A percentile compares a stretch with the other conserved stretches of the same genome.
Evolutionary conservation across 2,329 filamentous ascomycete species (phyloP).

Genomic region (Neocatenulostroma microsporum): DNA sequence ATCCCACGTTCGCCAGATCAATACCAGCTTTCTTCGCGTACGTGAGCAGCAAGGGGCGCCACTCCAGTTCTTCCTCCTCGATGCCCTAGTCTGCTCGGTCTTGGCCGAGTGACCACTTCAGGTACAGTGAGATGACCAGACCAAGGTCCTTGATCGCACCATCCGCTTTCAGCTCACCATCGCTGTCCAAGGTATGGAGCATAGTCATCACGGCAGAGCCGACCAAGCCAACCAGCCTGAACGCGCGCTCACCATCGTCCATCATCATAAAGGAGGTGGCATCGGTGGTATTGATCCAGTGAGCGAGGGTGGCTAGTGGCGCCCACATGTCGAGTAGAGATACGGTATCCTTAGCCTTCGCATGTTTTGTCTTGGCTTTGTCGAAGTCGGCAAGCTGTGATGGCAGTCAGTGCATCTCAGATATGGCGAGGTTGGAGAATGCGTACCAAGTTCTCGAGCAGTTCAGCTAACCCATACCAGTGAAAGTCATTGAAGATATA

Average conservation of each 20-base stretch:
- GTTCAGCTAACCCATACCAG: too few species aligned
- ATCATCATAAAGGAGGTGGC: not conserved
- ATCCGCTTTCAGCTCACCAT: not conserved
- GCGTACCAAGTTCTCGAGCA: too few species aligned
- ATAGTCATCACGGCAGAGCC: not conserved
- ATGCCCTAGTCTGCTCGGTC: not conserved
- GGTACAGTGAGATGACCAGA: not conserved
- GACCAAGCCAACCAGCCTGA: not conserved
- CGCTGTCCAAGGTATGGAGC: not conserved
- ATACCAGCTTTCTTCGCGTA: too few species aligned
- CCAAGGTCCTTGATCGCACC: not conserved
- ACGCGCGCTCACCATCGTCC: not conserved
- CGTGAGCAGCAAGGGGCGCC: too few species aligned
- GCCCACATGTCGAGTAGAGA: not conserved
- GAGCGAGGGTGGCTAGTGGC: not conserved
- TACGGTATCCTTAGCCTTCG: too few species aligned
- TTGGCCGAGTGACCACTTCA: not conserved
- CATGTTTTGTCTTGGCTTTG: too few species aligned
- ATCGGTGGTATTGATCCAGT: not conserved
- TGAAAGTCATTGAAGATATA: too few species aligned
- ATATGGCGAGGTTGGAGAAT: too few species aligned
- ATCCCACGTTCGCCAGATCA: too few species aligned
- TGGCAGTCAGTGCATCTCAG: too few species aligned
- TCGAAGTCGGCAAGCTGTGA: too few species aligned
- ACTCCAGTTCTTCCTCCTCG: too few species aligned